Evolutionary conservation across 805 yeast genomes (phyloP).

Genomic region (Brettanomyces sp.): DNA sequence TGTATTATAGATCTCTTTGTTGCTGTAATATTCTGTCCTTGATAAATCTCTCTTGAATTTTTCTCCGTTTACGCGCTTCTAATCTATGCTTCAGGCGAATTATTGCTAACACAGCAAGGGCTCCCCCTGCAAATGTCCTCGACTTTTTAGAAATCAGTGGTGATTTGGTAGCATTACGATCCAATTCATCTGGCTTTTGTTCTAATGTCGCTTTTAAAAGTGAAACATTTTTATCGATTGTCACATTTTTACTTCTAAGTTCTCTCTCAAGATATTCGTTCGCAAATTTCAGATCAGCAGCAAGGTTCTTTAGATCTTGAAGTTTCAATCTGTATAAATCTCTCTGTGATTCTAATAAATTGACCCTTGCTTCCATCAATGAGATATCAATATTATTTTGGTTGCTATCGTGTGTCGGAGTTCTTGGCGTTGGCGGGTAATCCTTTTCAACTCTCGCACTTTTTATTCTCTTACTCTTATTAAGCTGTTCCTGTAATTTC

Average conservation of each 20-base stretch:
- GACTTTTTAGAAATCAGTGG: background rate
- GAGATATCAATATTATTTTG: background rate
- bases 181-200: too few relatives aligned
- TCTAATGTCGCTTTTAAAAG: slow-evolving; percentile 9
- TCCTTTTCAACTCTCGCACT: background rate
- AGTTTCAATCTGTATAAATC: slow-evolving; percentile 38
- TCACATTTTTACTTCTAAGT: slow-evolving; percentile 17
- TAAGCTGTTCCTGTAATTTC: slow-evolving; percentile 5
- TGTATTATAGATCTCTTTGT: background rate
- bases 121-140: slow-evolving; percentile 17
- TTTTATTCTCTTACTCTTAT: background rate
- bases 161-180: too few relatives aligned
- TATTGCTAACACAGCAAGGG: slow-evolving; percentile 28
- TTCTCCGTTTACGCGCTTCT: slow-evolving; percentile 12
- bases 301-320: slow-evolving; percentile 30
- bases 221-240: slow-evolving; percentile 17
- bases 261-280: slow-evolving; percentile 23
- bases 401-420: slow-evolving; percentile 11
- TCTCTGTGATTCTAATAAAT: slow-evolving; percentile 30
- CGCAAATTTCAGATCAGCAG: slow-evolving; percentile 27
- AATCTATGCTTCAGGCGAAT: slow-evolving; percentile 28
- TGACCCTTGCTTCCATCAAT: slow-evolving; percentile 5
- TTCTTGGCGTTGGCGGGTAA: slow-evolving; percentile 16
- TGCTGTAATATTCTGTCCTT: slow-evolving; percentile 10
- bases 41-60: slow-evolving; percentile 8